Conservation (phyloP, 768 basidiomycete species). For the Clitopilus passeckerianus region DNA sequence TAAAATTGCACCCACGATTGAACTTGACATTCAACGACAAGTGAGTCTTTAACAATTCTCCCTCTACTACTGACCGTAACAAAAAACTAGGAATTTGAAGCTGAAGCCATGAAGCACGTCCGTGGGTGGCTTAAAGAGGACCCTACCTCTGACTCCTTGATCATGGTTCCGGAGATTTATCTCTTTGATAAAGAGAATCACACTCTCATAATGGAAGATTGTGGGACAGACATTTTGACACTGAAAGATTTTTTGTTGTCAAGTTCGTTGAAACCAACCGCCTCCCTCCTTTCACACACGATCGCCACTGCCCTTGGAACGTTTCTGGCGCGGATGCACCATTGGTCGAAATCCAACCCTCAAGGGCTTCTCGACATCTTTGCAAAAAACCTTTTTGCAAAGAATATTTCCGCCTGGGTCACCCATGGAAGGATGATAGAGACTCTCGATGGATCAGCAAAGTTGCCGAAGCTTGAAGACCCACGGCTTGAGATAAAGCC, state of each 20-base stretch:
- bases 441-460: constrained; percentile 20
- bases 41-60: constrained; percentile 23
- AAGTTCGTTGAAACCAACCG: constrained; percentile 20
- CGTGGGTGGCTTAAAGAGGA: constrained; percentile 20
- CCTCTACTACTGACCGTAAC: not conserved
- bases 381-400: constrained; percentile 27
- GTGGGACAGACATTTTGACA: constrained; percentile 31
- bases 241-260: constrained; percentile 37
- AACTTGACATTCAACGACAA: constrained; percentile 49
- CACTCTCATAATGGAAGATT: constrained; percentile 62
- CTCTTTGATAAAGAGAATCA: constrained; percentile 42
- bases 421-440: constrained; percentile 41
- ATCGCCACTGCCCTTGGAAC: not conserved
- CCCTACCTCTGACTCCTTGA: constrained; percentile 24
- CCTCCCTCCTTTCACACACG: constrained; percentile 1
- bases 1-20: constrained; percentile 4
- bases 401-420: constrained; percentile 26
- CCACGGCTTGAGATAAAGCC: constrained; percentile 21
- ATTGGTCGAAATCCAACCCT: not conserved
- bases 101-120: constrained; percentile 44
- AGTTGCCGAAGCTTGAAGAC: constrained; percentile 5
- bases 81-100: constrained; percentile 30
- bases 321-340: not conserved
- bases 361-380: constrained; percentile 27
- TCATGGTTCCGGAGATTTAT: constrained; percentile 45